Evolutionary conservation across 108 stramenopile genomes (phyloP).

Genomic region (Cyclotella choctawhatcheeana): DNA sequence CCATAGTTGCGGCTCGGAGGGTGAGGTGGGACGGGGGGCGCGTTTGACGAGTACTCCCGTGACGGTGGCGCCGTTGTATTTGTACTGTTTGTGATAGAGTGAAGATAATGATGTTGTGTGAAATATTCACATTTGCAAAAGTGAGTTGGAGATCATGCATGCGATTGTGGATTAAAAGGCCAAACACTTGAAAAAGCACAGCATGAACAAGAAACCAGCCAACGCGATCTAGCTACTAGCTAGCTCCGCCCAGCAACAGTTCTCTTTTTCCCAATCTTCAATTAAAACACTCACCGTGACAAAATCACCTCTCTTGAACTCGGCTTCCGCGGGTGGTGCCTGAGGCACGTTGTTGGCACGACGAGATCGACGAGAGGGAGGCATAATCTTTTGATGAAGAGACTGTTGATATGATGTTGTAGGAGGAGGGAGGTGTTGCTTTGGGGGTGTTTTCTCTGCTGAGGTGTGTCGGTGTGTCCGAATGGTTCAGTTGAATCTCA

Average conservation of each 20-base stretch:
- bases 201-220: too few species aligned
- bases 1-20: slow-evolving; percentile 29
- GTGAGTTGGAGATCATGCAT: too few species aligned
- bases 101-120: not conserved
- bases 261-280: too few species aligned
- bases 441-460: too few species aligned
- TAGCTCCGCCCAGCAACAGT: too few species aligned
- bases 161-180: too few species aligned
- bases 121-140: not conserved
- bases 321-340: not conserved
- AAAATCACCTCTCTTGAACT: slow-evolving; percentile 36
- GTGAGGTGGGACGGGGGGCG: not conserved
- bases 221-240: too few species aligned
- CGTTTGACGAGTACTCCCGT: slow-evolving; percentile 23
- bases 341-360: not conserved
- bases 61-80: slow-evolving; percentile 18
- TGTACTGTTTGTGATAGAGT: slow-evolving; percentile 7
- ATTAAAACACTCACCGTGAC: slow-evolving; percentile 15
- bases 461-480: too few species aligned
- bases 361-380: slow-evolving; percentile 12
- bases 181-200: too few species aligned
- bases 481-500: too few species aligned
- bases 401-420: too few species aligned
- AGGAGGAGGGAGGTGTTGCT: not conserved
- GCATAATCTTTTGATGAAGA: slow-evolving; percentile 5